Evolutionary conservation across 1,284 basidiomycete genomes (phyloP).

Genomic region (Cryptococcus sp.): DNA sequence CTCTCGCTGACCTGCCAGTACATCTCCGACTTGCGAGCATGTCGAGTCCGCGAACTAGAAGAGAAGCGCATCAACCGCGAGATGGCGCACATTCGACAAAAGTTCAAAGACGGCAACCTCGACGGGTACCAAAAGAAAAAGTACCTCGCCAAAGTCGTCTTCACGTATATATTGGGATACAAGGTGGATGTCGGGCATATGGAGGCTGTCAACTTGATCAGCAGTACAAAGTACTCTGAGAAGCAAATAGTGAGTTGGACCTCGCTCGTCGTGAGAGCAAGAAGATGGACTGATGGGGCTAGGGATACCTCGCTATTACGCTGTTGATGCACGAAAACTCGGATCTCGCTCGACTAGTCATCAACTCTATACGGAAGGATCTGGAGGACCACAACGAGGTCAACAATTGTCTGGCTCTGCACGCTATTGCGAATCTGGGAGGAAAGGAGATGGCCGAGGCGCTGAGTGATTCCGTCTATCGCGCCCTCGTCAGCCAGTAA

Average conservation of each 20-base stretch:
- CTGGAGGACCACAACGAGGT: slow-evolving; percentile 91
- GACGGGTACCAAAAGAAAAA: slow-evolving; percentile 99
- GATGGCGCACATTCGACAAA: slow-evolving; percentile 98
- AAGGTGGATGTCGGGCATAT: slow-evolving; percentile 98
- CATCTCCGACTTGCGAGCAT: slow-evolving; percentile 93
- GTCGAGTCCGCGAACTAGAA: slow-evolving; percentile 51
- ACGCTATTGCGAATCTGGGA: slow-evolving; percentile 97
- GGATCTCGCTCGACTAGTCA: slow-evolving; percentile 88
- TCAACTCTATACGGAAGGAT: slow-evolving; percentile 97
- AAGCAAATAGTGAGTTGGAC: slow-evolving; percentile 86
- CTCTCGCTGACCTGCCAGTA: slow-evolving; percentile 55
- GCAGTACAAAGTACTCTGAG: slow-evolving; percentile 92
- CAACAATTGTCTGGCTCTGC: slow-evolving; percentile 91
- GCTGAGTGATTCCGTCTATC: slow-evolving; percentile 85
- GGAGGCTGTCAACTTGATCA: slow-evolving; percentile 97
- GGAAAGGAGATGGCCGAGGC: slow-evolving; percentile 98
- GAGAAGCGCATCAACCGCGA: slow-evolving; percentile 99
- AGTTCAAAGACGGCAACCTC: slow-evolving; percentile 97
- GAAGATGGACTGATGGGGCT: slow-evolving; percentile 8
- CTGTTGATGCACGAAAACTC: slow-evolving; percentile 98
- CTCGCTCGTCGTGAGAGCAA: neutral
- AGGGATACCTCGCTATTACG: slow-evolving; percentile 97
- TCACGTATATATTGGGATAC: slow-evolving; percentile 98
- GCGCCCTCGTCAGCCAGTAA: slow-evolving; percentile 90
- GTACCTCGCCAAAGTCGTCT: slow-evolving; percentile 86